Percentiles rank a stretch among this genome's conserved stretches.
Evolutionary conservation across 2,329 filamentous ascomycete species (phyloP).

Genomic region (Claviceps monticola): DNA sequence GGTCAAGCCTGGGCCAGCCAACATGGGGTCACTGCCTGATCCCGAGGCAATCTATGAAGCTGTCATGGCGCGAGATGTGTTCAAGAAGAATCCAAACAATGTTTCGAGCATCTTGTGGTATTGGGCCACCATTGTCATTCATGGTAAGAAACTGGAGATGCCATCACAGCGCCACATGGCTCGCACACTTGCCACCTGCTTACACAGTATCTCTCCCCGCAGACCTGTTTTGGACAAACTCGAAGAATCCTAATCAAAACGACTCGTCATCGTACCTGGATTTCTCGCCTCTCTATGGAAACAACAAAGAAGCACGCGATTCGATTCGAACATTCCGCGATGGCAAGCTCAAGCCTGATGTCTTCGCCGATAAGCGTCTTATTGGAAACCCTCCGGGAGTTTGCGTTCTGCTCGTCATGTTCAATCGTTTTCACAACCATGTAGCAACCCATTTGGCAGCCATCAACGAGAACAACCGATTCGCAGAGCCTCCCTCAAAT

Average conservation of each 20-base stretch:
- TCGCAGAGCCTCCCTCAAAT: conserved; percentile 46
- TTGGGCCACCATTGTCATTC: conserved; percentile 60
- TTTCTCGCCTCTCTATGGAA: conserved; percentile 57
- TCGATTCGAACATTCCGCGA: conserved; percentile 55
- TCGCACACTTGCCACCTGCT: no score
- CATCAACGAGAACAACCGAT: conserved; percentile 78
- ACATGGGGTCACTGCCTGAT: conserved; percentile 54
- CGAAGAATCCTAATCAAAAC: conserved; percentile 42
- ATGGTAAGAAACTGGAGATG: conserved; percentile 32
- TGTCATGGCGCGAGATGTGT: conserved; percentile 38
- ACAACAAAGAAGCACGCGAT: conserved; percentile 52
- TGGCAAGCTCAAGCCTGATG: conserved; percentile 59
- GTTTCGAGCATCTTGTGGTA: conserved; percentile 60
- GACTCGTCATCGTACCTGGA: conserved; percentile 62
- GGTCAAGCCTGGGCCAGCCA: conserved; percentile 42
- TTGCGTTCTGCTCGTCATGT: conserved; percentile 60
- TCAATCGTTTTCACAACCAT: conserved; percentile 78
- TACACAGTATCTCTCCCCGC: not conserved
- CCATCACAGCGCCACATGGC: not conserved
- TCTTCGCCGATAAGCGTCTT: conserved; percentile 57
- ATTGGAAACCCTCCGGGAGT: conserved; percentile 60
- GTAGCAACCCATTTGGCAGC: conserved; percentile 62
- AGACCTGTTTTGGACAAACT: conserved; percentile 59
- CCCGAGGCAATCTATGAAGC: conserved; percentile 48
- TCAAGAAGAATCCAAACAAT: conserved; percentile 52